Evolutionary conservation across 2,329 filamentous ascomycete genomes (phyloP).

Genomic region (Colletotrichum sp.): DNA sequence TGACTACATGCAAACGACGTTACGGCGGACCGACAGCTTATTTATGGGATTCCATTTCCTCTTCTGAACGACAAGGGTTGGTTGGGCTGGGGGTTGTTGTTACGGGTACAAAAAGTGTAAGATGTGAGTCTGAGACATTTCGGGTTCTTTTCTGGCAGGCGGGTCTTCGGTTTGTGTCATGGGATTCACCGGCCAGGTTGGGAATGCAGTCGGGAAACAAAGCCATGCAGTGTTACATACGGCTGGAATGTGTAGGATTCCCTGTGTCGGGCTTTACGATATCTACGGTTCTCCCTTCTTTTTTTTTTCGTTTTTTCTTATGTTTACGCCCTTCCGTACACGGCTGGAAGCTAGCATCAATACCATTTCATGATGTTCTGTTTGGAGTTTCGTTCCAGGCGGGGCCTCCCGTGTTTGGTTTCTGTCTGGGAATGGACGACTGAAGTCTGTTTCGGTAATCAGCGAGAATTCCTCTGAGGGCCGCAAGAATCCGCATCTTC

Average conservation of each 20-base stretch:
- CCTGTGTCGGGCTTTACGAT: neutral
- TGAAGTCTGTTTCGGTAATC: neutral
- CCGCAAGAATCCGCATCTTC: neutral
- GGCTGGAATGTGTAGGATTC: neutral
- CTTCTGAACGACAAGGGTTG: neutral
- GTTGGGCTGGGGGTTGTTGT: neutral
- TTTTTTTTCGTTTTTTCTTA: neutral
- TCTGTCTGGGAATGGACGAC: neutral
- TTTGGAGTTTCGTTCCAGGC: neutral
- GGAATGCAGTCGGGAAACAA: neutral
- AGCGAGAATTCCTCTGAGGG: neutral
- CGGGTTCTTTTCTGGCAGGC: neutral
- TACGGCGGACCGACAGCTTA: neutral
- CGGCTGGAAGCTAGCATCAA: neutral
- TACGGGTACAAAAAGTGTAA: slow-evolving; percentile 2
- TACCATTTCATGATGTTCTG: neutral
- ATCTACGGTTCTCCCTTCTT: neutral
- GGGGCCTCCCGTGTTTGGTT: neutral
- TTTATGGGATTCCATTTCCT: neutral
- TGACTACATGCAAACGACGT: neutral
- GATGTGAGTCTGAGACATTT: slow-evolving; percentile 13
- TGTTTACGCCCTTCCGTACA: neutral
- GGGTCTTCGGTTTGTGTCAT: neutral
- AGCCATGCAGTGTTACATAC: slow-evolving; percentile 1
- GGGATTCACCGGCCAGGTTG: neutral